Conservation (phyloP, 176 grass and related monocot genomes). For the Carex scoparia region DNA sequence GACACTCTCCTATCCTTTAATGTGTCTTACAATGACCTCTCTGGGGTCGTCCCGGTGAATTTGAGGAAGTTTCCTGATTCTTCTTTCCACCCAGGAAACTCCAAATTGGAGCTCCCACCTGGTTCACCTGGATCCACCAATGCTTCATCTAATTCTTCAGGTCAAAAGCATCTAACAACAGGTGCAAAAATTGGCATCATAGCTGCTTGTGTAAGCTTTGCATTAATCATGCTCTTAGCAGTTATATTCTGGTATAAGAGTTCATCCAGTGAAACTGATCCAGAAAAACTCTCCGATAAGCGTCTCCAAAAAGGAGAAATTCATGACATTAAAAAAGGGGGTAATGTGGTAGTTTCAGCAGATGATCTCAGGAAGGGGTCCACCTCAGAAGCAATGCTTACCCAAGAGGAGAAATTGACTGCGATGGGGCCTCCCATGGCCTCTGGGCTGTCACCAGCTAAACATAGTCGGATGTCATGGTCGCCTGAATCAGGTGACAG, state of each 20-base stretch:
- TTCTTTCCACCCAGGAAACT: slow-evolving; percentile 96
- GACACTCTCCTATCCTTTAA: slow-evolving; percentile 66
- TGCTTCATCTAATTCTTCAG: slow-evolving; percentile 32
- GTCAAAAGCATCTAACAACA: slow-evolving; percentile 41
- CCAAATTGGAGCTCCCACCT: slow-evolving; percentile 66
- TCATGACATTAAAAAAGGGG: slow-evolving; percentile 44
- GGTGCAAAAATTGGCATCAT: slow-evolving; percentile 55
- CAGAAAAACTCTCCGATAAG: slow-evolving; percentile 82
- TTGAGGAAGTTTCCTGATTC: slow-evolving; percentile 93
- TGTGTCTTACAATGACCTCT: slow-evolving; percentile 85
- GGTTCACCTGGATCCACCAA: slow-evolving; percentile 42
- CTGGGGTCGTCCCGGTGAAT: slow-evolving; percentile 79
- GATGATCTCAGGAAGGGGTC: slow-evolving; percentile 80
- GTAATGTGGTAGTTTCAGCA: slow-evolving; percentile 57
- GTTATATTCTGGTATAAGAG: slow-evolving; percentile 45
- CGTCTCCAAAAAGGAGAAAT: slow-evolving; percentile 43
- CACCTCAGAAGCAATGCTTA: slow-evolving; percentile 53
- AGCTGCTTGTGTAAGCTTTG: slow-evolving; percentile 48
- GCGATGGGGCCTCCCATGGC: slow-evolving; percentile 18
- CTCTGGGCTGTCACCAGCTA: slow-evolving; percentile 67
- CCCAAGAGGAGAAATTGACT: slow-evolving; percentile 73
- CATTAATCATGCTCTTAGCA: slow-evolving; percentile 61
- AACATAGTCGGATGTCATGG: slow-evolving; percentile 77
- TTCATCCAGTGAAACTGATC: slow-evolving; percentile 49
- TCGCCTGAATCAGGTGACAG: slow-evolving; percentile 78